Conservation (phyloP, 176 grass and related monocot species). For the Eragrostis curvula region DNA sequence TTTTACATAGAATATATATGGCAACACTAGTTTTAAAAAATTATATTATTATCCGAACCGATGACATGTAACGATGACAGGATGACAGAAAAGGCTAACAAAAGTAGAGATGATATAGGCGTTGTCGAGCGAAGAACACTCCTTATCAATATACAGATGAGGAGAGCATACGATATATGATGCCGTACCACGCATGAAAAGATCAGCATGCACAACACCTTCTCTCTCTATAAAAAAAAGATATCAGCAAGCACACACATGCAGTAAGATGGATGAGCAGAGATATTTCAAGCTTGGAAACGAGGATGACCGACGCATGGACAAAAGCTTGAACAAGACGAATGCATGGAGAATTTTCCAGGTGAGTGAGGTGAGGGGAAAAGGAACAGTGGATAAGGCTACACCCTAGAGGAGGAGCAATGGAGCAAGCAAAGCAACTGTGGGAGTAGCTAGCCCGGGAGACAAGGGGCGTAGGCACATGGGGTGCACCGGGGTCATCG, state of each 20-base stretch:
- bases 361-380: neutral
- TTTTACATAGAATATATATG: too few species aligned
- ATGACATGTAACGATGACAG: too few species aligned
- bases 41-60: too few species aligned
- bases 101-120: too few species aligned
- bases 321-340: neutral
- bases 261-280: neutral
- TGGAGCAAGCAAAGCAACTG: neutral
- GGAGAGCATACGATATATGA: too few species aligned
- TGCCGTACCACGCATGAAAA: neutral
- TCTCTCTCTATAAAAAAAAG: too few species aligned
- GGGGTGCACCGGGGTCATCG: constrained; percentile 19
- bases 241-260: neutral
- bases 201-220: neutral
- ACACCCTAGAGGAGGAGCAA: neutral
- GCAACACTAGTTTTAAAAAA: too few species aligned
- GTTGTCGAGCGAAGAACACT: too few species aligned
- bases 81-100: too few species aligned
- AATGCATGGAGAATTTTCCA: neutral
- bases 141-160: too few species aligned
- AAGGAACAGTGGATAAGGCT: constrained; percentile 33
- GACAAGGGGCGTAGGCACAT: constrained; percentile 52
- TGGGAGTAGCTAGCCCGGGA: constrained; percentile 51
- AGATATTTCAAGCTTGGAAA: neutral
- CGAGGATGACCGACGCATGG: neutral